phyloP scores from a whole-genome alignment of 129 eudicot genomes.

The Scalesia atractyloides region DNA sequence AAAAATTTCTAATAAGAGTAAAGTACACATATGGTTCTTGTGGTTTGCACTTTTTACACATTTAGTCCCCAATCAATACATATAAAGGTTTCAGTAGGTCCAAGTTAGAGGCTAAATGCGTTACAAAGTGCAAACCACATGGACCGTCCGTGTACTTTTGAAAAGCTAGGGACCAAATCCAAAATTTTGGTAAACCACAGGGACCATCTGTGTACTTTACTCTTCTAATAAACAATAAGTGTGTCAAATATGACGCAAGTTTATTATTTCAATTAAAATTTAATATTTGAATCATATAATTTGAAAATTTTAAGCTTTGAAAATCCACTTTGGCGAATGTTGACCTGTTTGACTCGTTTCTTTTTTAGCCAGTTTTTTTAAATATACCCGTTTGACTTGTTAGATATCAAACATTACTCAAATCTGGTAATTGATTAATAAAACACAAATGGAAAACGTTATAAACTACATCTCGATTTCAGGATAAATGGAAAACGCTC shows the following conservation, averaged over 20 bases:
- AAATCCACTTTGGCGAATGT: neutral
- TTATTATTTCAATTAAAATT: neutral
- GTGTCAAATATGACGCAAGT: neutral
- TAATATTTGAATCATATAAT: neutral
- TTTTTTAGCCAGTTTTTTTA: neutral
- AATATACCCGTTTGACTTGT: neutral
- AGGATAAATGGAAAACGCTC: slow-evolving; percentile 99
- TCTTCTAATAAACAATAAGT: neutral
- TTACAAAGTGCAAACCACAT: too few relatives aligned
- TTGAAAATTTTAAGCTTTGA: neutral
- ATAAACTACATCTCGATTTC: neutral
- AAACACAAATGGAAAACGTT: neutral
- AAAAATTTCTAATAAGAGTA: too few relatives aligned
- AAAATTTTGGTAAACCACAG: too few relatives aligned
- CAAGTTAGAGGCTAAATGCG: too few relatives aligned
- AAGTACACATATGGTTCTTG: too few relatives aligned
- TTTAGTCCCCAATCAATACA: too few relatives aligned
- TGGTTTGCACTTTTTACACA: too few relatives aligned
- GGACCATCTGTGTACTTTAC: neutral
- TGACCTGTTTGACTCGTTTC: neutral
- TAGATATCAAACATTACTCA: neutral
- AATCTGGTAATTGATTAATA: neutral
- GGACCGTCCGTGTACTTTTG: too few relatives aligned
- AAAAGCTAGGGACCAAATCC: too few relatives aligned
- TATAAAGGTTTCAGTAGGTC: too few relatives aligned